These are phyloP conservation scores for Hexamita inflata DNA, from an alignment of 208 protist species.

Conservation along the genomic window DNA sequence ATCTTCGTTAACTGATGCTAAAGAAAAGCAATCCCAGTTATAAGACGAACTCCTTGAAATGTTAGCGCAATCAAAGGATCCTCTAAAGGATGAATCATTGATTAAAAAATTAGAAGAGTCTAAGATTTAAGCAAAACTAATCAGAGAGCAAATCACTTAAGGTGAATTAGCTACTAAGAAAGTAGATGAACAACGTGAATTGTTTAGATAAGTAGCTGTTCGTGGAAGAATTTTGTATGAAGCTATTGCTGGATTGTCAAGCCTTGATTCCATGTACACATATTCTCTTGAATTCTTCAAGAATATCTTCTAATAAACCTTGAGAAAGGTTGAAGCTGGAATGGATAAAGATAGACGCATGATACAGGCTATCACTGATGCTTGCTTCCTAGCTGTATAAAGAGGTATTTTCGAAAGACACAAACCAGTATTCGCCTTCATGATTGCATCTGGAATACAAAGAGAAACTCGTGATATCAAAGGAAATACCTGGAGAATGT, in stretches of 20 bases:
- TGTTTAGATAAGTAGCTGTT: slow-evolving; percentile 16
- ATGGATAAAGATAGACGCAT: slow-evolving; percentile 61
- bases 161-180: slow-evolving; percentile 61
- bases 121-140: slow-evolving; percentile 66
- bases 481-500: slow-evolving; percentile 19
- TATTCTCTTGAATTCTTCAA: slow-evolving; percentile 91
- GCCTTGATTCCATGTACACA: slow-evolving; percentile 86
- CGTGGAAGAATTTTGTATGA: slow-evolving; percentile 48
- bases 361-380: slow-evolving; percentile 61
- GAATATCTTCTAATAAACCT: slow-evolving; percentile 52
- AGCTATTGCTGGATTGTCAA: slow-evolving; percentile 54
- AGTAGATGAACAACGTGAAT: slow-evolving; percentile 56
- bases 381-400: slow-evolving; percentile 79
- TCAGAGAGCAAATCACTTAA: slow-evolving; percentile 42
- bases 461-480: slow-evolving; percentile 37
- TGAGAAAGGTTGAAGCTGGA: slow-evolving; percentile 51
- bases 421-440: slow-evolving; percentile 76
- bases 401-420: slow-evolving; percentile 88
- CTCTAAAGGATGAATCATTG: slow-evolving; percentile 75
- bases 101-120: slow-evolving; percentile 73
- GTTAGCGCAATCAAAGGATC: slow-evolving; percentile 8
- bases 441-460: slow-evolving; percentile 38
- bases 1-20: slow-evolving; percentile 72
- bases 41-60: slow-evolving; percentile 77
- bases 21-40: slow-evolving; percentile 68